These are phyloP conservation scores for Thermomyces lanuginosus DNA, from an alignment of 2,329 filamentous ascomycete genomes.

Conservation along the genomic window DNA sequence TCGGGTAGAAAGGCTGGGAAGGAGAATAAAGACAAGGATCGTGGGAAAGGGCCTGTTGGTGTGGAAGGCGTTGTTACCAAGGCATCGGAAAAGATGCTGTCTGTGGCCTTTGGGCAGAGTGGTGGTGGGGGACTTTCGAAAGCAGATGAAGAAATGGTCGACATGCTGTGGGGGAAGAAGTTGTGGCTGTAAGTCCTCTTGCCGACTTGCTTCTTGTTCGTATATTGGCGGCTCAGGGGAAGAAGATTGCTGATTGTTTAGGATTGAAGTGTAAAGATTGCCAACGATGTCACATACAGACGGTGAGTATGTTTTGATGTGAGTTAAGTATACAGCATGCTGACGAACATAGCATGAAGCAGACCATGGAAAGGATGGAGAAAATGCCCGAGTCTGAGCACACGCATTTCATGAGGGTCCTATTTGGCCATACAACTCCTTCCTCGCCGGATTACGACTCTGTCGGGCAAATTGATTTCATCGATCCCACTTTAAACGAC, in stretches of 20 bases:
- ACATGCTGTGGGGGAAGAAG: conserved; percentile 38
- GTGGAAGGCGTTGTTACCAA: conserved; percentile 33
- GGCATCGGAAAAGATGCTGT: conserved; percentile 26
- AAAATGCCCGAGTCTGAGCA: conserved; percentile 41
- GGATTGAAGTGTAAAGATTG: conserved; percentile 41
- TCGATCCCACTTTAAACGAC: conserved; percentile 41
- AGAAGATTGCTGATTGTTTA: conserved; percentile 6
- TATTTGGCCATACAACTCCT: conserved; percentile 43
- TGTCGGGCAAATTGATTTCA: conserved; percentile 34
- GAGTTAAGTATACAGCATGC: neutral
- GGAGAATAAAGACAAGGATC: conserved; percentile 15
- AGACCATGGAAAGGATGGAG: conserved; percentile 44
- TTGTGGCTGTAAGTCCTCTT: conserved; percentile 43
- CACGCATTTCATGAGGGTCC: conserved; percentile 41
- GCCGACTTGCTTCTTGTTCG: conserved; percentile 1
- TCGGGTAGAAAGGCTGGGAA: conserved; percentile 13
- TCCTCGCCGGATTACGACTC: conserved; percentile 33
- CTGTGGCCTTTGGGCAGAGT: conserved; percentile 29
- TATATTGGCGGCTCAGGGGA: neutral
- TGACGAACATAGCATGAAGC: conserved; percentile 37
- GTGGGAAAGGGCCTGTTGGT: conserved; percentile 16
- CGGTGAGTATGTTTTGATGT: conserved; percentile 25
- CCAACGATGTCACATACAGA: conserved; percentile 51
- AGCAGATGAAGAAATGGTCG: conserved; percentile 28
- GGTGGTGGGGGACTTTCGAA: conserved; percentile 19